A percentile compares a stretch with the other conserved stretches of the same genome.
Evolutionary conservation across 495 filamentous ascomycete species (phyloP).

Genomic region (Podospora sp.): DNA sequence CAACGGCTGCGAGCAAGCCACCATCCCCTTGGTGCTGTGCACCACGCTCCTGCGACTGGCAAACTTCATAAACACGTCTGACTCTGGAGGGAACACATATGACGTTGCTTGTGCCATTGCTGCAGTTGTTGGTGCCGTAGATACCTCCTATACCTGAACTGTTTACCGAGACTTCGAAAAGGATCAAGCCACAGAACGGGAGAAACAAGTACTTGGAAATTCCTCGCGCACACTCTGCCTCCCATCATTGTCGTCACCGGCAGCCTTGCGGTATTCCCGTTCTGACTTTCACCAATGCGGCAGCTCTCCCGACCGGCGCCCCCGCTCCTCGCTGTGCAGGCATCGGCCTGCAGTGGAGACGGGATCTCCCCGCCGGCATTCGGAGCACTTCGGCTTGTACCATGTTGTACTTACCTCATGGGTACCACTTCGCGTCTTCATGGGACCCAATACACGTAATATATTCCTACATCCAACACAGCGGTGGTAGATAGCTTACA

Average conservation of each 20-base stretch:
- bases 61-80: conserved; percentile 67
- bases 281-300: background rate
- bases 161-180: background rate
- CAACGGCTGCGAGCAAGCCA: conserved; percentile 88
- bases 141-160: background rate
- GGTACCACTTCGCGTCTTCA: too few species aligned
- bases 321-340: background rate
- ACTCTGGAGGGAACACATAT: conserved; percentile 61
- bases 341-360: background rate
- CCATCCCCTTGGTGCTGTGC: conserved; percentile 90
- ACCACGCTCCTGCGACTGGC: conserved; percentile 87
- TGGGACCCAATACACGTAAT: too few species aligned
- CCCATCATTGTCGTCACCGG: background rate
- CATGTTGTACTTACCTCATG: background rate
- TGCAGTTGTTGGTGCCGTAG: background rate
- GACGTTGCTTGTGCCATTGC: conserved; percentile 25
- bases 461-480: too few species aligned
- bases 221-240: background rate
- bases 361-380: background rate
- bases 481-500: too few species aligned
- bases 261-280: background rate
- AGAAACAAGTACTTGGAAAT: background rate
- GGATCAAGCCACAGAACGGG: background rate
- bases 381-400: background rate
- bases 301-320: background rate